Evolutionary conservation across 306 rosid genomes (phyloP), one percentile per base, ranked within the genome.

Genomic region (Citrullus colocynthis): DNA sequence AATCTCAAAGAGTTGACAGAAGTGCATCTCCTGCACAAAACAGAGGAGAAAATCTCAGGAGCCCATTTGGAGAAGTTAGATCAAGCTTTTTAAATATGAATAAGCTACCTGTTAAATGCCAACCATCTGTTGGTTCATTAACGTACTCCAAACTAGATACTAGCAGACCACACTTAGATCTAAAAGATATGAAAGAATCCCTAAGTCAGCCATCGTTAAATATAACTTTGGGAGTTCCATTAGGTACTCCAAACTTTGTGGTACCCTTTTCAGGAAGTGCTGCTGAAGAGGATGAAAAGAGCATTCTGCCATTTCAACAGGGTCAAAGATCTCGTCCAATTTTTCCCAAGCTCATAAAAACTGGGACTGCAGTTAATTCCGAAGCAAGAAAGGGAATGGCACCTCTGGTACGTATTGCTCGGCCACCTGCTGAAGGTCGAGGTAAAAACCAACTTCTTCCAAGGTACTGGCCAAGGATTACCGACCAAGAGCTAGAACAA

Each of bases 381-480:
- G 97, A 91, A 83, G 74, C 82, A 83, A 88, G 79, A 45, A 94
- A 84, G 78, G 80, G 85, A 61, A 9, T 55, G 59, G 5, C 28
- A 78, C 76, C 87, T 78, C 88, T 86, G 55, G 82, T 88, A 65
- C 92, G 97, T 42, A 81, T 91, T 77, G 99, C 97, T 41, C 90
- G 97, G 75, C 99, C 97, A 56, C 97, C 97, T 42, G 92, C 91
- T 65, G 99, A 92, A 32, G 99, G 99, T 21, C 90, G 92, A 56
- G 99, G 97, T 30, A 95, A 89, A 85, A 95, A 83, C 80, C 99
- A 95, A 78, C 84, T 95, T 74, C 99, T 95, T 91, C 97, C 99
- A 18, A 90, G 99, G 81, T 95, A 95, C 82, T 95, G 99, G 97
- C 99, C 99, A 1, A 88, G 99, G 88, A 92, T 92, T 75, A 92